These are phyloP conservation scores for Eucalyptus virginea DNA, from an alignment of 345 rosid genomes.

Conservation along the genomic window DNA sequence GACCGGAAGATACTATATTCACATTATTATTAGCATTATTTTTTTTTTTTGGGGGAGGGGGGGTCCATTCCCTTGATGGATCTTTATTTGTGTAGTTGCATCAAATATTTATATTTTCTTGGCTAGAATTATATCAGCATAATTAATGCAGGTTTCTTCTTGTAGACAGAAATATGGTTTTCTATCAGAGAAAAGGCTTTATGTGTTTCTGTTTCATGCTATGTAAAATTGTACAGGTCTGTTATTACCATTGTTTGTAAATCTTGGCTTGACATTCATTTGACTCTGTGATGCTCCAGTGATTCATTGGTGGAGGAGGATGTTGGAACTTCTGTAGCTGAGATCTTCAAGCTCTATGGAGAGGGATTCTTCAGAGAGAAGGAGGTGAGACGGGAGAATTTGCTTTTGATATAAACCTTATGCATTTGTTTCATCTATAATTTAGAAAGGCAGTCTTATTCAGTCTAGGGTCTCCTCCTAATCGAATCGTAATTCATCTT, in stretches of 20 bases:
- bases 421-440: background rate
- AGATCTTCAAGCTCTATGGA: slow-evolving; percentile 70
- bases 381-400: slow-evolving; percentile 38
- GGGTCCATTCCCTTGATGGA: background rate
- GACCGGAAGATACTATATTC: background rate
- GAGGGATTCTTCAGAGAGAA: slow-evolving; percentile 80
- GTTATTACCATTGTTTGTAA: background rate
- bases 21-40: background rate
- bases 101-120: background rate
- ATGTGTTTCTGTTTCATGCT: background rate
- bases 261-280: background rate
- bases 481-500: background rate
- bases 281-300: slow-evolving; percentile 13
- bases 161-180: background rate
- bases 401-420: background rate
- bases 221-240: background rate
- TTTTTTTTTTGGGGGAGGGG: too few species aligned
- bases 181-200: background rate
- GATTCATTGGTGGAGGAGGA: slow-evolving; percentile 63
- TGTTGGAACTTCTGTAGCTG: slow-evolving; percentile 58
- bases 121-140: background rate
- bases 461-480: background rate
- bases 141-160: background rate
- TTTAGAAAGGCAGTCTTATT: background rate
- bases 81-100: background rate